Evolutionary conservation across 805 yeast species (phyloP).

Genomic region (Teunomyces panamensis): DNA sequence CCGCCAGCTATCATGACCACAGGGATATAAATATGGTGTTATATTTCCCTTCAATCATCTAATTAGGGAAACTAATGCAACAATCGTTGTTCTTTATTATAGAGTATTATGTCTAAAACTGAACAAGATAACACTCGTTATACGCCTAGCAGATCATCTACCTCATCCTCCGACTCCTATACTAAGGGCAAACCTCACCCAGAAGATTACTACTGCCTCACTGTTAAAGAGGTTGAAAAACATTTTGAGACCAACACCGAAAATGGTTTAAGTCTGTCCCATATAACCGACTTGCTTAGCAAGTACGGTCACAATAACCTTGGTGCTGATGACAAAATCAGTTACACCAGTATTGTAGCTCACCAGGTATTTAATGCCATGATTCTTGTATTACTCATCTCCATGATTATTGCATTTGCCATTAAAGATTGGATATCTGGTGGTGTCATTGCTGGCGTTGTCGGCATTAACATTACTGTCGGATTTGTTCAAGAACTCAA

Average conservation of each 20-base stretch:
- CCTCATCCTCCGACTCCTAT: conserved; percentile 1
- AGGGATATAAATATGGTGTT: neutral
- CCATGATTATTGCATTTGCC: conserved; percentile 69
- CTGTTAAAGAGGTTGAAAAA: conserved; percentile 35
- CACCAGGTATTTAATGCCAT: conserved; percentile 76
- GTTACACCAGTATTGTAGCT: conserved; percentile 52
- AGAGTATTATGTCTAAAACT: neutral
- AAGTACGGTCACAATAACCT: conserved; percentile 57
- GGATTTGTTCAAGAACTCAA: conserved; percentile 70
- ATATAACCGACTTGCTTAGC: conserved; percentile 10
- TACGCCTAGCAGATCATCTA: neutral
- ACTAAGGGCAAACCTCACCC: conserved; percentile 10
- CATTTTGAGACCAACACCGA: conserved; percentile 40
- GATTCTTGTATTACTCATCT: conserved; percentile 68
- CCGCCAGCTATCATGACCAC: neutral
- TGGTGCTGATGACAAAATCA: conserved; percentile 57
- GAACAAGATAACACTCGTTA: neutral
- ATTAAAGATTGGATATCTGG: conserved; percentile 80
- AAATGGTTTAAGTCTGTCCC: conserved; percentile 39
- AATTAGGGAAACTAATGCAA: neutral
- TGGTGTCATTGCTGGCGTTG: conserved; percentile 73
- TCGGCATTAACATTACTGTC: conserved; percentile 58
- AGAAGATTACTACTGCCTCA: conserved; percentile 20
- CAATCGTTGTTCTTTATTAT: neutral
- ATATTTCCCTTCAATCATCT: neutral